A percentile compares a stretch with the other conserved stretches of the same genome.
These are phyloP conservation scores for Ceratocystiopsis brevicomis DNA, from an alignment of 2,329 filamentous ascomycete genomes.

Conservation along the genomic window DNA sequence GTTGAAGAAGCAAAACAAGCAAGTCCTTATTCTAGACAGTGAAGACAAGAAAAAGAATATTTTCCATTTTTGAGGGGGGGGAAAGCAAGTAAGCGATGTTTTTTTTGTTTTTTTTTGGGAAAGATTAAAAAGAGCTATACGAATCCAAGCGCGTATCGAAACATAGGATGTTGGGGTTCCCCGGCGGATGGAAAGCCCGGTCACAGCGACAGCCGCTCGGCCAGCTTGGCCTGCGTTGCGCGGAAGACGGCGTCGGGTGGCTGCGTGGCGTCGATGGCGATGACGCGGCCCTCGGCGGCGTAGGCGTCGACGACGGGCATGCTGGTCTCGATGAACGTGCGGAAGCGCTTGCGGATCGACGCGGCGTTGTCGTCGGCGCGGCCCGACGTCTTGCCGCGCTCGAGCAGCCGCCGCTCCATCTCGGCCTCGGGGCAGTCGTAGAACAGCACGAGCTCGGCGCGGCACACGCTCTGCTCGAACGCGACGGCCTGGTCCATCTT, in stretches of 20 bases:
- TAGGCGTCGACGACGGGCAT: slow-evolving; percentile 93
- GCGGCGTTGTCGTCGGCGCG: slow-evolving; percentile 86
- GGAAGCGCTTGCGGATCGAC: slow-evolving; percentile 91
- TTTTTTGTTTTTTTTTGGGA: not conserved
- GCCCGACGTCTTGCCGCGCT: slow-evolving; percentile 84
- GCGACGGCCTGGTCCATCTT: slow-evolving; percentile 94
- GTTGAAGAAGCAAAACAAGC: too few species aligned
- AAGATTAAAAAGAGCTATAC: not conserved
- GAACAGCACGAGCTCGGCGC: slow-evolving; percentile 73
- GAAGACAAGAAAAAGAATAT: not conserved
- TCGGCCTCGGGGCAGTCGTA: slow-evolving; percentile 81
- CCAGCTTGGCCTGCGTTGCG: slow-evolving; percentile 31
- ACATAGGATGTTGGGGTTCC: too few species aligned
- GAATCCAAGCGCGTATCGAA: not conserved
- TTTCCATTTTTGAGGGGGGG: not conserved
- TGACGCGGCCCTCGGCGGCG: slow-evolving; percentile 54
- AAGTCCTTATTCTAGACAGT: too few species aligned
- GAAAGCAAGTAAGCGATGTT: not conserved
- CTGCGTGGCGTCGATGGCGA: slow-evolving; percentile 58
- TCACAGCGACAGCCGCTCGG: slow-evolving; percentile 26
- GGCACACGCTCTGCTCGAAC: slow-evolving; percentile 80
- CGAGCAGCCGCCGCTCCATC: slow-evolving; percentile 67
- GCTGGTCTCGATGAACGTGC: slow-evolving; percentile 82
- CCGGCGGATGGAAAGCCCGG: too few species aligned
- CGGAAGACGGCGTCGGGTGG: slow-evolving; percentile 42